Base-by-base conservation (phyloP, 805 yeast genomes). In the Myxozyma monticola region DNA sequence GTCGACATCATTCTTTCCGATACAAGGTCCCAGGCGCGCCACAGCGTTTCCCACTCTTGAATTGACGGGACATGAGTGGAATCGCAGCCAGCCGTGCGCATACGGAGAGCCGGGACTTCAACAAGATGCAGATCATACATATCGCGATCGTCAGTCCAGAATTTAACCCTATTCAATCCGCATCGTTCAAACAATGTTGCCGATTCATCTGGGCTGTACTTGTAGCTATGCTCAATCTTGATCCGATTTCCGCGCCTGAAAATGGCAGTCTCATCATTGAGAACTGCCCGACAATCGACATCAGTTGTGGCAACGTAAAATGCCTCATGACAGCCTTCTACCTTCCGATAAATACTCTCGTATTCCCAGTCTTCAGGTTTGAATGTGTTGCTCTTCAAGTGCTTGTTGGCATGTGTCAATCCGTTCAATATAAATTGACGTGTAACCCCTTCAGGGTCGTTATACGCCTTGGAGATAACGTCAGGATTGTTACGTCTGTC, bases 371-470 rank as follows among this genome's bases (percentile, higher is more conserved):
- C 58, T 10, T 34, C 21, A 10, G 38, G 26, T 14, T 45, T 26
- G 31, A 59, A 59, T 9, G 48, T 18, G 15, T 40, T 30, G 9
- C 26, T 31, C 12, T 35, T 39, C 12, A 59, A 36, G 10, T 42
- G 36, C n/a, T 29, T 28, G 37, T 59, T 58, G 22, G 36, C 49
- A 28, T 58, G 56, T 7, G 28, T 22, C 6, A 59, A 45, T 14
- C 61, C 61, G 30, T 59, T 59, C 36, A 54, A 28, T 20, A 58
- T 59, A 42, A 59, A 59, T 33, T 48, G 15, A n/a, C 25, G 35
- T 10, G 62, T 59, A 20, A 56, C 41, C 2, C 49, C 56, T 6
- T 20, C n/a, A n/a, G 40, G 31, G 26, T 59, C 62, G 42, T 59
- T 58, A 42, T 59, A 59, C 6, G 62, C 62, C 18, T 24, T 38